Base-by-base conservation (phyloP, 805 yeast species). In the Komagataella ulmi region DNA sequence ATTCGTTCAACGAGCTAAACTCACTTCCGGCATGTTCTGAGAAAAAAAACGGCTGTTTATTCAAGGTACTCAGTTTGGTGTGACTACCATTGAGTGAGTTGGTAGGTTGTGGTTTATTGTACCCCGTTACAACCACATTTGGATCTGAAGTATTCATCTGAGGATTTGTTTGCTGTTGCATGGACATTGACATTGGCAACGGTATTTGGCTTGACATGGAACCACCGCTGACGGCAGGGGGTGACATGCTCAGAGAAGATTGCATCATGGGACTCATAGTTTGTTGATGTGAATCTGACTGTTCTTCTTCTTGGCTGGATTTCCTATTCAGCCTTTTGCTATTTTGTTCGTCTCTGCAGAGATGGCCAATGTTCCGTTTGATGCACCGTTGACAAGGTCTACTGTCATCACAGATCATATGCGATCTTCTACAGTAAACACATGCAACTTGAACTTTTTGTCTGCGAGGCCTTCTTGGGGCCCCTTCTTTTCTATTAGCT, bases 11-110 rank as follows among this genome's bases (percentile, higher is more conserved):
- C 0, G 96, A 88, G 55, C 88, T 81, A 61, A 90, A 89, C 66
- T 90, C 97, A 18, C 93, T 83, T 2, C 96, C 96, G 0, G 93
- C 95, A 62, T 89, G 95, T 59, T 89, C 96, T 0, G 96, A 85
- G 56, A 80, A 84, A 68, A 89, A 89, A 53, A 85, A 79, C 0
- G 95, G 93, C 55, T 81, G 86, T 53, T 81, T 87, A 57, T 76
- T 67, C n/a, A 67, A 55, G 3, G 54, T 51, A 12, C 46, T 44
- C 19, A 46, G 47, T 7, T 21, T 30, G 12, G 40, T 30, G 8
- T 30, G 24, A 3, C 47, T 24, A 18, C 47, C 47, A 45, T 45
- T 45, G 24, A 17, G 21, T 17, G 21, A 10, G 19, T 17, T 46
- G 17, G 7, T 23, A 17, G 45, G 17, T 19, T 24, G 40, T 17